Evolutionary conservation across 441 rosid genomes (phyloP).

Genomic region (Adansonia madagascariensis): DNA sequence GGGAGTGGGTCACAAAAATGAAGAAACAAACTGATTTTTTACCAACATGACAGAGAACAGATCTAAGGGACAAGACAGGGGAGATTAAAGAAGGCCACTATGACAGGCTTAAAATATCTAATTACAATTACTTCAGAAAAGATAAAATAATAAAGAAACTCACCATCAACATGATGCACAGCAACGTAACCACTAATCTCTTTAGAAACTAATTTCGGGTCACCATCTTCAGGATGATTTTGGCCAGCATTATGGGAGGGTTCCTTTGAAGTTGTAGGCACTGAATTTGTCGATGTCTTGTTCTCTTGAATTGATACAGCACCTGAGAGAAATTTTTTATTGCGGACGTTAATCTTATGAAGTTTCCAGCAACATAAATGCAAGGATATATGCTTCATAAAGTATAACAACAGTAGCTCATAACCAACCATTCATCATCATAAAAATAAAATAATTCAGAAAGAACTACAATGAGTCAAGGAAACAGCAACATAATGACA

Average conservation of each 20-base stretch:
- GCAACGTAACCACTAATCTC: conserved; percentile 35
- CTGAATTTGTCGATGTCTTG: conserved; percentile 26
- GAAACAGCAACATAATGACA: not conserved
- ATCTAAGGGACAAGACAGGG: not conserved
- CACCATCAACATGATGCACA: conserved; percentile 37
- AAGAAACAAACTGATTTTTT: conserved; percentile 12
- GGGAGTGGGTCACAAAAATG: not conserved
- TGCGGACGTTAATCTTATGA: not conserved
- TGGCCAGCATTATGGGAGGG: conserved; percentile 20
- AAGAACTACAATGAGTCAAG: conserved; percentile 6
- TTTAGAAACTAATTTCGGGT: conserved; percentile 33
- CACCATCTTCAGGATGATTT: conserved; percentile 32
- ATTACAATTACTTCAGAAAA: conserved; percentile 14
- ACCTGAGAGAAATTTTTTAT: conserved; percentile 25
- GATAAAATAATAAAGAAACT: conserved; percentile 22
- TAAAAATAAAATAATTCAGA: not conserved
- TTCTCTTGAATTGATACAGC: conserved; percentile 30
- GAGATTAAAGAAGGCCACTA: not conserved
- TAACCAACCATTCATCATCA: not conserved
- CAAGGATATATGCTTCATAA: not conserved
- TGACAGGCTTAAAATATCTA: conserved; percentile 5
- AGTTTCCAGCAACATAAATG: conserved; percentile 7
- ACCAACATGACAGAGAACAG: not conserved
- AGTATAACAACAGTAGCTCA: conserved; percentile 1
- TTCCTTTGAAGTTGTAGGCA: conserved; percentile 34